These are phyloP conservation scores for Cantharellus anzutake DNA, from an alignment of 768 basidiomycete species.

Conservation along the genomic window DNA sequence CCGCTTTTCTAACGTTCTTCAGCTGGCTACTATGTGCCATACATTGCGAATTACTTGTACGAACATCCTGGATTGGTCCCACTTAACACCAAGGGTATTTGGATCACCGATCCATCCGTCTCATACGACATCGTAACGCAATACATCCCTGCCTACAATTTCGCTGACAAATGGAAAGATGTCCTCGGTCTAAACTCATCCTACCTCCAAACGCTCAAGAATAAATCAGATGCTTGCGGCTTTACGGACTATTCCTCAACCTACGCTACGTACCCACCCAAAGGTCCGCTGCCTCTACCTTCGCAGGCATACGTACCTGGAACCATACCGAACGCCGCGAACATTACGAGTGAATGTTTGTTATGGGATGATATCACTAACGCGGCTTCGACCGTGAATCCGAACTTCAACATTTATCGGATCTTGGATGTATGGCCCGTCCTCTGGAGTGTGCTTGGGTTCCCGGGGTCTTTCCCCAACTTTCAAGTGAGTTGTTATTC, in stretches of 20 bases:
- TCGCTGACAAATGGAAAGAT: constrained; percentile 39
- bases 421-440: constrained; percentile 32
- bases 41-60: constrained; percentile 60
- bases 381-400: constrained; percentile 42
- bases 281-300: constrained; percentile 44
- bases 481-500: constrained; percentile 26
- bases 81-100: constrained; percentile 45
- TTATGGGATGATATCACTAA: constrained; percentile 48
- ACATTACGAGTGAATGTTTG: constrained; percentile 31
- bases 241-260: constrained; percentile 43
- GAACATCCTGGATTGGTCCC: constrained; percentile 32
- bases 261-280: constrained; percentile 48
- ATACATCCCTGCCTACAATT: constrained; percentile 52
- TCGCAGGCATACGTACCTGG: constrained; percentile 10
- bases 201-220: constrained; percentile 39
- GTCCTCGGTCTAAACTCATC: constrained; percentile 60
- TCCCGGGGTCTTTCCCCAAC: constrained; percentile 38
- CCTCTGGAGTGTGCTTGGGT: constrained; percentile 41
- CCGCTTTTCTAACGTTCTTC: not conserved
- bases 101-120: constrained; percentile 49
- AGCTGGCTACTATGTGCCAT: constrained; percentile 48
- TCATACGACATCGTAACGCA: constrained; percentile 45
- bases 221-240: constrained; percentile 32
- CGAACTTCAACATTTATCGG: constrained; percentile 59
- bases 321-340: constrained; percentile 31